Conservation (phyloP, 1,284 basidiomycete species). For the Boletus smithii region DNA sequence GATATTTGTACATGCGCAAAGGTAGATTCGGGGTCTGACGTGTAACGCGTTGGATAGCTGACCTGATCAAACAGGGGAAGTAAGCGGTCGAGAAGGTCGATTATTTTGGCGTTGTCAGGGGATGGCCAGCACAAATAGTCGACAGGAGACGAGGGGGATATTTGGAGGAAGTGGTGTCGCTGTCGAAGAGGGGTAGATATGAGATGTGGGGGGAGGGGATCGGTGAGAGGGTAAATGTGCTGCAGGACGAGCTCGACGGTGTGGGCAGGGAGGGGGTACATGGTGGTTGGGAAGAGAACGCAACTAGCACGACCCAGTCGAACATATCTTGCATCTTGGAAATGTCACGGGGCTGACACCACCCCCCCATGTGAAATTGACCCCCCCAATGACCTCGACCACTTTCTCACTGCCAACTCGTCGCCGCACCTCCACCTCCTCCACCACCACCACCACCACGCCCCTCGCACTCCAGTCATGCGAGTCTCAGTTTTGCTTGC, state of each 20-base stretch:
- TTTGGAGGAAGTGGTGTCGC: slow-evolving; percentile 61
- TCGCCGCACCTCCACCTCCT: background rate
- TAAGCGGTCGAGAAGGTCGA: slow-evolving; percentile 47
- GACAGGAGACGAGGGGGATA: slow-evolving; percentile 47
- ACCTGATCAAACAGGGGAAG: slow-evolving; percentile 31
- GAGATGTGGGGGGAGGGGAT: slow-evolving; percentile 56
- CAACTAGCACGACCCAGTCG: no score
- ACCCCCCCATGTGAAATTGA: slow-evolving; percentile 1
- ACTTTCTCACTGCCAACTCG: background rate
- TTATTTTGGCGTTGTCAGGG: slow-evolving; percentile 35
- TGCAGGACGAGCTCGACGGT: slow-evolving; percentile 50
- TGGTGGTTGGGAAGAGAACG: background rate
- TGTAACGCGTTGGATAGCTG: slow-evolving; percentile 49
- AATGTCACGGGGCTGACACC: slow-evolving; percentile 9
- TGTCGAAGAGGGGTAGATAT: slow-evolving; percentile 57
- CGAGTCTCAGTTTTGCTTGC: slow-evolving; percentile 21
- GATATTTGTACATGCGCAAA: slow-evolving; percentile 62
- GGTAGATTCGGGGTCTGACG: slow-evolving; percentile 54
- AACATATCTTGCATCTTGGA: no score
- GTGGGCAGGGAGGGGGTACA: slow-evolving; percentile 16
- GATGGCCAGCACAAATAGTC: slow-evolving; percentile 70
- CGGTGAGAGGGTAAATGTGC: slow-evolving; percentile 53
- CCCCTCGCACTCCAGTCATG: slow-evolving; percentile 15
- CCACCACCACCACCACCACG: background rate
- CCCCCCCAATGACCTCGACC: slow-evolving; percentile 12